Base-by-base conservation (phyloP, 1,284 basidiomycete genomes). In the Meira miltonrushii region DNA sequence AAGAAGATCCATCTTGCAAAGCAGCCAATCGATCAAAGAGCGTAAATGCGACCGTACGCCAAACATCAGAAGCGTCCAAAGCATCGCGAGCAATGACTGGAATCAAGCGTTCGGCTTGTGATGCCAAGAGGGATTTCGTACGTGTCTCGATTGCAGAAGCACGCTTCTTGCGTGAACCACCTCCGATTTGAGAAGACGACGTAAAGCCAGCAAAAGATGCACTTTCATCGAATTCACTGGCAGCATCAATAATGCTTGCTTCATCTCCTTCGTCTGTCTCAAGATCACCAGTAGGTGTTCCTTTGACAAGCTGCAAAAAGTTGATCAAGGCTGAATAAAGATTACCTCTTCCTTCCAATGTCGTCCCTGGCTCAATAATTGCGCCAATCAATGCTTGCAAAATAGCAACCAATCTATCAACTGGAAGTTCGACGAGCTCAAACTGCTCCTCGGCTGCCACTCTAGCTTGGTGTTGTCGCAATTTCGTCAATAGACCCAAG, bases 321-420 rank as follows among this genome's bases (percentile, higher is more conserved):
- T 94, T 93, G 79, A 91, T 85, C 57, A 96, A 81, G 1, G 89
- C 83, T 7, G 91, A 89, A 78, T 95, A 97, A n/a, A 97, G 82
- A 77, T 97, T 96, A 11, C 93, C 93, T n/a, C 93, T 86, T n/a
- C 92, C 87, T 52, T 89, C 82, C 69, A 92, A 90, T n/a, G 87
- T 84, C 4, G 86, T 87, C 58, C 87, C 88, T 56, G 85, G 87
- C 61, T 88, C 85, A 55, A 89, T 75, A 53, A 92, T 84, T 44
- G 87, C 88, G 60, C 90, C 87, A 58, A 95, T 75, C 25, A 92
- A 81, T 63, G 83, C 86, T 38, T 86, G 85, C n/a, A 96, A 82
- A 39, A 92, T 85, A 1, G 84, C 80, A 57, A 86, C 84, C 7
- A 97, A 80, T 38, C 90, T 84, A 71, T 96, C 93, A 0, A 65